Percentiles rank a stretch among this genome's conserved stretches.
Evolutionary conservation across 371 early-diverging fungal genomes (phyloP).

Genomic region (Apophysomyces trapeziformis): DNA sequence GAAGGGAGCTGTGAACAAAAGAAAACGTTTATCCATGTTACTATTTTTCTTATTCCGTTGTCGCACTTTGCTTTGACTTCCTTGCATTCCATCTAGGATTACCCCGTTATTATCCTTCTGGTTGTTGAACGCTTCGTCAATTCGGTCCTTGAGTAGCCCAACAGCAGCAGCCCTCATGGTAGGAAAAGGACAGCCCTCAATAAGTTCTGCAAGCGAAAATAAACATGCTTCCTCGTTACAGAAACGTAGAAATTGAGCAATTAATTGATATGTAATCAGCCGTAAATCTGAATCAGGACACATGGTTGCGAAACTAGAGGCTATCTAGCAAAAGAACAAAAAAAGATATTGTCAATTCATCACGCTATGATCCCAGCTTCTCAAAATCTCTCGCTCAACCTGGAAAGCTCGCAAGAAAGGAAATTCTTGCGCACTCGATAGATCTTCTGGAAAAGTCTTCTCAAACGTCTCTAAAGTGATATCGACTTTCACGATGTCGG

Average conservation of each 20-base stretch:
- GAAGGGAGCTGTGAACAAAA: neutral
- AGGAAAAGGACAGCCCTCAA: slow-evolving; percentile 24
- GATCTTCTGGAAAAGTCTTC: slow-evolving; percentile 4
- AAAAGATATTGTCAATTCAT: neutral
- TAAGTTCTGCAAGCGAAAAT: slow-evolving; percentile 26
- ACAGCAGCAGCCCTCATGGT: slow-evolving; percentile 35
- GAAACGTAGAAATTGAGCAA: slow-evolving; percentile 23
- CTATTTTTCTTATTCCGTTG: neutral
- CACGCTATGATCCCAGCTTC: too few species aligned
- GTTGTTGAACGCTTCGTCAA: slow-evolving; percentile 21
- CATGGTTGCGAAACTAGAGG: slow-evolving; percentile 10
- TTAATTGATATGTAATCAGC: slow-evolving; percentile 24
- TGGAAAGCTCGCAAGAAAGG: slow-evolving; percentile 12
- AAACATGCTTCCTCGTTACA: slow-evolving; percentile 28
- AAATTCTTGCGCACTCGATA: neutral
- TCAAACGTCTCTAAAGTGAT: slow-evolving; percentile 1
- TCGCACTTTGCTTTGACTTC: too few species aligned
- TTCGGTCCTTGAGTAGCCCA: slow-evolving; percentile 31
- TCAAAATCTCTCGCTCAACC: slow-evolving; percentile 8
- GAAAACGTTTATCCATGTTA: neutral
- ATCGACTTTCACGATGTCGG: slow-evolving; percentile 5
- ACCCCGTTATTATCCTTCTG: neutral
- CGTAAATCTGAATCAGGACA: slow-evolving; percentile 22
- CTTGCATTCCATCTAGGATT: too few species aligned
- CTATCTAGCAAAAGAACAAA: neutral